A percentile compares a stretch with the other conserved stretches of the same genome.
Evolutionary conservation across 129 eudicot species (phyloP).

Genomic region (Centrapalus pauciflorus): DNA sequence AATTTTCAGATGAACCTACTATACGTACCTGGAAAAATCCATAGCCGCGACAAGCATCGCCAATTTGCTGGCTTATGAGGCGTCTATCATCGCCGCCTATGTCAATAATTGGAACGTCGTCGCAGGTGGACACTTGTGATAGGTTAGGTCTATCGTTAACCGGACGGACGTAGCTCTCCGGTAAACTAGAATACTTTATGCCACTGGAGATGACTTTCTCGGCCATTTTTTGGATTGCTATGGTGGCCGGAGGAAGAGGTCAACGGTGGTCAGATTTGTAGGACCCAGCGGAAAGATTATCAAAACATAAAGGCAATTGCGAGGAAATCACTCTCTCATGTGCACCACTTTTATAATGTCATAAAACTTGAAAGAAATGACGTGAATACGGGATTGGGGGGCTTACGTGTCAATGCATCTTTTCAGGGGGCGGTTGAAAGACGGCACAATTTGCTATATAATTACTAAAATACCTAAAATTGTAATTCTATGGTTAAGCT

Average conservation of each 20-base stretch:
- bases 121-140: constrained; percentile 43
- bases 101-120: constrained; percentile 68
- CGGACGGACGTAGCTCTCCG: constrained; percentile 74
- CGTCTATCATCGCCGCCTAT: constrained; percentile 31
- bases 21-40: constrained; percentile 95
- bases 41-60: constrained; percentile 48
- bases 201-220: constrained; percentile 63
- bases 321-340: constrained; percentile 21
- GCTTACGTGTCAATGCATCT: no score
- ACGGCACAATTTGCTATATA: no score
- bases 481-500: no score
- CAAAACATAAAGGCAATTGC: constrained; percentile 20
- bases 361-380: no score
- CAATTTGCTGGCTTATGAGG: constrained; percentile 39
- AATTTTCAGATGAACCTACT: neutral
- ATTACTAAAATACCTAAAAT: no score
- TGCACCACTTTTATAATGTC: constrained; percentile 7
- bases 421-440: no score
- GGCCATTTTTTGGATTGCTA: constrained; percentile 32
- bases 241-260: neutral
- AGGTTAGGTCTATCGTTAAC: constrained; percentile 67
- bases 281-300: constrained; percentile 11
- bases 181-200: constrained; percentile 35
- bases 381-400: no score
- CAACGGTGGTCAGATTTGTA: constrained; percentile 10